A percentile compares a stretch with the other conserved stretches of the same genome.
Conservation (phyloP, 108 stramenopile species). For the Aurantiochytrium sp. region DNA sequence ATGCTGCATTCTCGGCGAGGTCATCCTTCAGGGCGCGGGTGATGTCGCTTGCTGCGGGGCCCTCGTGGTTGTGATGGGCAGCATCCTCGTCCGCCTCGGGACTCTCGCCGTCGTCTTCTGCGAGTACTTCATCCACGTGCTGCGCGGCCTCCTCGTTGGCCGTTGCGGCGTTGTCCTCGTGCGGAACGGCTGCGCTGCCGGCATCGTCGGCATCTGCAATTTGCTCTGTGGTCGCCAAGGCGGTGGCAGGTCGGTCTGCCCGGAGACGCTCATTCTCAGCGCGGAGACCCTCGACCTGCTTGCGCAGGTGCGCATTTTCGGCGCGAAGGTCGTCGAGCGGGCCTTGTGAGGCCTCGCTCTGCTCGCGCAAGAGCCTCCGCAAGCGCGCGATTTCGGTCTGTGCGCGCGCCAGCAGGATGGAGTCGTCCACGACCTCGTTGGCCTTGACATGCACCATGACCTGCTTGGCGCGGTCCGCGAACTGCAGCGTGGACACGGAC, state of each 20-base stretch:
- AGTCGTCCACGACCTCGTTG: slow-evolving; percentile 45
- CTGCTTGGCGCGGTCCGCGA: slow-evolving; percentile 54
- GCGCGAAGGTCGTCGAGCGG: background rate
- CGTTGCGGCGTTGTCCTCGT: too few species aligned
- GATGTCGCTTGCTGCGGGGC: background rate
- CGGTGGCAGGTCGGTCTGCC: background rate
- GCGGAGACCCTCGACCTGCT: background rate
- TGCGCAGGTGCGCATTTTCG: background rate
- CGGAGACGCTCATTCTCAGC: background rate
- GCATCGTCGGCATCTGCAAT: background rate
- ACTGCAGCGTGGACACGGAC: slow-evolving; percentile 55
- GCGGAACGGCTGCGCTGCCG: too few species aligned
- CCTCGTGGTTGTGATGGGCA: background rate
- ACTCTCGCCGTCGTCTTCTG: too few species aligned
- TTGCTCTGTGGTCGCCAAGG: background rate
- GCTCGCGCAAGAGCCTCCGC: background rate
- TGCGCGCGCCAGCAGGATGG: slow-evolving; percentile 21
- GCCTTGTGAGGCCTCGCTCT: background rate
- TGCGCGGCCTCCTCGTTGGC: too few species aligned
- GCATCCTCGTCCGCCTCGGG: too few species aligned
- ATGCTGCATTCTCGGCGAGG: background rate
- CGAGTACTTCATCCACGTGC: too few species aligned
- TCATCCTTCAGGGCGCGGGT: background rate
- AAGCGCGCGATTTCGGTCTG: slow-evolving; percentile 37
- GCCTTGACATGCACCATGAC: slow-evolving; percentile 47